Base-by-base conservation (phyloP, 805 yeast genomes). In the Schwanniomyces sp. region DNA sequence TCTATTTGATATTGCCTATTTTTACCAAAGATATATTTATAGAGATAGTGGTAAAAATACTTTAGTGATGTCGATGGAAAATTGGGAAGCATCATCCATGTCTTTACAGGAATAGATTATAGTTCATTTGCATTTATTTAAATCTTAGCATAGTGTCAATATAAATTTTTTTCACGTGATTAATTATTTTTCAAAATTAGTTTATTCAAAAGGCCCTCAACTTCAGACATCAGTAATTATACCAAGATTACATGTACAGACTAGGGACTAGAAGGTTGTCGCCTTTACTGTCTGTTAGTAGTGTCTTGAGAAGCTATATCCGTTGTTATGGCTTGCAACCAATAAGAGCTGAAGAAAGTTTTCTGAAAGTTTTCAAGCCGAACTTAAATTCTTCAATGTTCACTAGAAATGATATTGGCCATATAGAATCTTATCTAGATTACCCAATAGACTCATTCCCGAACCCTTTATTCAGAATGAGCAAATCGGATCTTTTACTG, bases 1-100 rank as follows among this genome's bases (percentile, higher is more conserved):
- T 16, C 54, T 82, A 2, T 90, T 91, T 64, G 97, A 91, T 62
- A 50, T 83, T 34, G 67, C 81, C 3, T 86, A 85, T 60, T 84
- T 86, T 57, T 84, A 82, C 60, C 94, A 86, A 59, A 66, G 79
- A 40, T 69, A 59, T 47, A 45, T 71, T 8, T 73, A 72, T 52
- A 54, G 59, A 46, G 40, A 53, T 45, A 52, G 50, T 7, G 60
- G 62, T 5, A 50, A 50, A 36, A 54, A 57, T 27, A 58, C 68
- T 1, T 42, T 41, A 14, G 51, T 48, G 25, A 60, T 64, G 56
- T 41, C 40, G 10, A 39, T 64, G 48, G 63, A 61, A 14, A 50
- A 44, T 24, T 59, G 63, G 61, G 48, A 48, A 14, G n/a, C 24
- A 12, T 18, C 32, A 3, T 24, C 36, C 2, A 32, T 9, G 21